Percentiles rank a stretch among this genome's conserved stretches.
phyloP scores from a whole-genome alignment of 129 eudicot genomes.

The Centella asiatica region DNA sequence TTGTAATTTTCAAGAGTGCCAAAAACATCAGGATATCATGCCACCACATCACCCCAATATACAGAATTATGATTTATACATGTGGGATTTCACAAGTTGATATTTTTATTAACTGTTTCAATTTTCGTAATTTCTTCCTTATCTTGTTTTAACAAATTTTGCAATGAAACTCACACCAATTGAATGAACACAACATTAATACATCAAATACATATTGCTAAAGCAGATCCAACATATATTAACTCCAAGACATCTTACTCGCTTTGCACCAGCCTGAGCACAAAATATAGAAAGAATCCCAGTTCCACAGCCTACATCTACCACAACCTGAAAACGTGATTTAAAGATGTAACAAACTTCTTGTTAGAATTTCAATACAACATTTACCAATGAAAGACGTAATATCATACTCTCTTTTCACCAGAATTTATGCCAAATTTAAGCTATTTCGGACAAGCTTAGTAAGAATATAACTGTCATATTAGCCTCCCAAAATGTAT shows the following conservation, averaged over 20 bases:
- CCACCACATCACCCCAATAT: no score
- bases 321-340: slow-evolving; percentile 59
- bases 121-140: no score
- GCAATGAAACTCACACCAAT: no score
- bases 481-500: neutral
- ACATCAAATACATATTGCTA: neutral
- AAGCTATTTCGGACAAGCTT: neutral
- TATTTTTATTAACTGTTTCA: no score
- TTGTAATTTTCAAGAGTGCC: neutral
- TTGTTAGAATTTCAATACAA: neutral
- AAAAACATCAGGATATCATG: no score
- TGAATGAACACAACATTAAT: neutral
- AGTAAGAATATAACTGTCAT: neutral
- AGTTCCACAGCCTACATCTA: slow-evolving; percentile 98
- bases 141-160: no score
- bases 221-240: neutral
- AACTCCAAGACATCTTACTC: slow-evolving; percentile 37
- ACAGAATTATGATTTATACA: no score
- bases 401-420: neutral
- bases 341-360: neutral
- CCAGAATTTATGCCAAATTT: neutral
- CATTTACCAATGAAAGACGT: neutral
- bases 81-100: no score
- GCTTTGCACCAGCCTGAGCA: slow-evolving; percentile 98
- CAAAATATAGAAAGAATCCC: slow-evolving; percentile 96